phyloP scores from a whole-genome alignment of 2,329 filamentous ascomycete species.

The Leptographium wingfieldii region DNA sequence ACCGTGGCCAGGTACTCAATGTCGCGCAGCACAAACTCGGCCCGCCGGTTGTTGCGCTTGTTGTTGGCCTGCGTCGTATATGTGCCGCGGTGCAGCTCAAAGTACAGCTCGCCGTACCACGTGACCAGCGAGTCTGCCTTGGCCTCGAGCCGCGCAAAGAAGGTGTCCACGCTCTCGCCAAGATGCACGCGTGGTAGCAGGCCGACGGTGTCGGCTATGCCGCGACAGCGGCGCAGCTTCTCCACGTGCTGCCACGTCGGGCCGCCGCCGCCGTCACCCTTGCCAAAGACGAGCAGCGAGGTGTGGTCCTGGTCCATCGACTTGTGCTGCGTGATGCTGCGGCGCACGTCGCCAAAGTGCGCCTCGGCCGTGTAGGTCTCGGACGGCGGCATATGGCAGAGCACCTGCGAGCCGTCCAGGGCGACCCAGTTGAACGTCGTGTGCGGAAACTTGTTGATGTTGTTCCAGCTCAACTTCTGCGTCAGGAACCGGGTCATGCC shows the following conservation, averaged over 20 bases:
- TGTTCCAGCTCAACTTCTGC: conserved; percentile 99
- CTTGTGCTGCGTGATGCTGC: conserved; percentile 86
- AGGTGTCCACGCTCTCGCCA: conserved; percentile 83
- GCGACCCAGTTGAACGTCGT: conserved; percentile 99
- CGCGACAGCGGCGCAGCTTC: conserved; percentile 84
- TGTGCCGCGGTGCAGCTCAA: conserved; percentile 91
- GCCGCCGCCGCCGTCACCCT: conserved; percentile 90
- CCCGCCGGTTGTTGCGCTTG: conserved; percentile 82
- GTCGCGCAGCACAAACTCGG: conserved; percentile 75
- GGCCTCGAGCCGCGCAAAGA: conserved; percentile 75
- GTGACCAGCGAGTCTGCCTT: conserved; percentile 73
- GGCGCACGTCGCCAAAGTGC: conserved; percentile 85
- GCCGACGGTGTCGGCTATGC: conserved; percentile 77
- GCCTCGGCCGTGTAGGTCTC: conserved; percentile 94
- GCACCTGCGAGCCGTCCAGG: conserved; percentile 87
- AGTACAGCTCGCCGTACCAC: conserved; percentile 97
- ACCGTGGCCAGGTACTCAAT: conserved; percentile 80
- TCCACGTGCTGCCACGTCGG: conserved; percentile 90
- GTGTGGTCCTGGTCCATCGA: conserved; percentile 87
- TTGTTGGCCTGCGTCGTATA: conserved; percentile 98
- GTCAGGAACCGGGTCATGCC: conserved; percentile 96
- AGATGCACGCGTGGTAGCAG: conserved; percentile 77
- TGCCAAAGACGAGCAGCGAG: conserved; percentile 86
- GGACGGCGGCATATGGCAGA: conserved; percentile 93
- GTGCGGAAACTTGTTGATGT: conserved; percentile 97